Evolutionary conservation across 768 basidiomycete genomes (phyloP).

Genomic region (Russula compacta): DNA sequence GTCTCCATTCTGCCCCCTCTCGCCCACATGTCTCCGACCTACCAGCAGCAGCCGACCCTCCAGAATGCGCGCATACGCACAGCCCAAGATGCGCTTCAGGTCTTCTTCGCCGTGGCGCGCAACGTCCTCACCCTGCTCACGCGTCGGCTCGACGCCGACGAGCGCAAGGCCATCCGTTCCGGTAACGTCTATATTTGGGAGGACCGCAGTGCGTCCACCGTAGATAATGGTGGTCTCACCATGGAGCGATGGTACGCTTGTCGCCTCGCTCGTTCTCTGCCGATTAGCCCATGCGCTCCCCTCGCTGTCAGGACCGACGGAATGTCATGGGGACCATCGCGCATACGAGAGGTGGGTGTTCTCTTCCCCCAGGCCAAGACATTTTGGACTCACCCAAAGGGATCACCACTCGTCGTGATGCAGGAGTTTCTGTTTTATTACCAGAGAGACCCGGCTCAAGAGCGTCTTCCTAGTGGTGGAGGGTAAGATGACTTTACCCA

Average conservation of each 20-base stretch:
- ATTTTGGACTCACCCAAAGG: not conserved
- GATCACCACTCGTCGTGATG: slow-evolving; percentile 4
- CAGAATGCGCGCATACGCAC: slow-evolving; percentile 66
- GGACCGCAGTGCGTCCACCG: slow-evolving; percentile 61
- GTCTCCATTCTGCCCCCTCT: slow-evolving; percentile 20
- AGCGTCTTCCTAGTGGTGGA: slow-evolving; percentile 19
- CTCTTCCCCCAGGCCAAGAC: not conserved
- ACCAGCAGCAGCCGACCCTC: slow-evolving; percentile 68
- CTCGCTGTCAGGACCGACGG: slow-evolving; percentile 49
- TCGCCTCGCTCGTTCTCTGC: not conserved
- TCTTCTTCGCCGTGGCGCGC: slow-evolving; percentile 63
- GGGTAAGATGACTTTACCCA: slow-evolving; percentile 9
- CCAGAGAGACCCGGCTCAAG: slow-evolving; percentile 33
- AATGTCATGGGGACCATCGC: slow-evolving; percentile 72
- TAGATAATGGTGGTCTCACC: slow-evolving; percentile 67
- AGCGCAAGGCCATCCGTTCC: slow-evolving; percentile 44
- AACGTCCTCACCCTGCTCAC: slow-evolving; percentile 64
- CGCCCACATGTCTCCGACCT: slow-evolving; percentile 17
- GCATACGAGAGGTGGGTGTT: slow-evolving; percentile 64
- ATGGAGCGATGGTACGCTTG: slow-evolving; percentile 57
- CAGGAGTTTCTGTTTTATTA: slow-evolving; percentile 85
- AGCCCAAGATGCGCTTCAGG: slow-evolving; percentile 68
- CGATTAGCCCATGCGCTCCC: not conserved
- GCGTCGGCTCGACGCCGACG: slow-evolving; percentile 68
- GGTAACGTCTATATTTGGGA: slow-evolving; percentile 55